Percentiles rank a stretch among this genome's conserved stretches.
These are phyloP conservation scores for Skeletonema costatum DNA, from an alignment of 108 stramenopile genomes.

Conservation along the genomic window DNA sequence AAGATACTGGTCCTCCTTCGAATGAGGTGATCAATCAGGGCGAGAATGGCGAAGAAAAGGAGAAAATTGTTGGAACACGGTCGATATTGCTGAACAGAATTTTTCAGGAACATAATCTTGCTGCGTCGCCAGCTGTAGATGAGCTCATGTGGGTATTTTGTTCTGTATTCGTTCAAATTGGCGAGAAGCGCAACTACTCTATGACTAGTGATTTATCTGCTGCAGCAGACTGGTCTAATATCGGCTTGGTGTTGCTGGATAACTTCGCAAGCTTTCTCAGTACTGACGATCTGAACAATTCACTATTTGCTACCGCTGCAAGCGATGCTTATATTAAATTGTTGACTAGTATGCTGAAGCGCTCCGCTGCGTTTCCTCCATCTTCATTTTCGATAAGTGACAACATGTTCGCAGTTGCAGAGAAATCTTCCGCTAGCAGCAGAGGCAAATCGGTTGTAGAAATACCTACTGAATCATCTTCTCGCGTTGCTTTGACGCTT, in stretches of 20 bases:
- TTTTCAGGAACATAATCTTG: slow-evolving; percentile 24
- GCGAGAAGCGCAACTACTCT: slow-evolving; percentile 4
- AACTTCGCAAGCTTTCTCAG: slow-evolving; percentile 32
- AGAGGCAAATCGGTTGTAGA: slow-evolving; percentile 21
- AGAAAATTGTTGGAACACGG: slow-evolving; percentile 13
- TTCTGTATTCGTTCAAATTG: slow-evolving; percentile 24
- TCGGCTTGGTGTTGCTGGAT: slow-evolving; percentile 43
- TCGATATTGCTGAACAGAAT: slow-evolving; percentile 29
- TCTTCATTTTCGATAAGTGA: slow-evolving; percentile 39
- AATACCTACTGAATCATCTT: slow-evolving; percentile 36
- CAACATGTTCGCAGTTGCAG: slow-evolving; percentile 25
- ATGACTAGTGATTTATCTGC: slow-evolving; percentile 30
- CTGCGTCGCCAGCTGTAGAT: slow-evolving; percentile 20
- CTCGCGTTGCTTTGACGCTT: slow-evolving; percentile 28
- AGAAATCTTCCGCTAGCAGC: not conserved
- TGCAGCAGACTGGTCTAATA: slow-evolving; percentile 38
- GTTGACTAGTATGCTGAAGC: slow-evolving; percentile 30
- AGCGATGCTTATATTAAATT: slow-evolving; percentile 26
- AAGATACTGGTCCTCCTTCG: slow-evolving; percentile 17
- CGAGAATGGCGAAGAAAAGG: slow-evolving; percentile 13
- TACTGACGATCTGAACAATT: slow-evolving; percentile 5
- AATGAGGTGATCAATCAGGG: slow-evolving; percentile 4
- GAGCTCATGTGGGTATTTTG: slow-evolving; percentile 48
- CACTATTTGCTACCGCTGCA: slow-evolving; percentile 36
- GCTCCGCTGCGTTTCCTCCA: slow-evolving; percentile 27